Conservation (phyloP, 148 eudicot species). For the Amaranthus hypochondriacus region DNA sequence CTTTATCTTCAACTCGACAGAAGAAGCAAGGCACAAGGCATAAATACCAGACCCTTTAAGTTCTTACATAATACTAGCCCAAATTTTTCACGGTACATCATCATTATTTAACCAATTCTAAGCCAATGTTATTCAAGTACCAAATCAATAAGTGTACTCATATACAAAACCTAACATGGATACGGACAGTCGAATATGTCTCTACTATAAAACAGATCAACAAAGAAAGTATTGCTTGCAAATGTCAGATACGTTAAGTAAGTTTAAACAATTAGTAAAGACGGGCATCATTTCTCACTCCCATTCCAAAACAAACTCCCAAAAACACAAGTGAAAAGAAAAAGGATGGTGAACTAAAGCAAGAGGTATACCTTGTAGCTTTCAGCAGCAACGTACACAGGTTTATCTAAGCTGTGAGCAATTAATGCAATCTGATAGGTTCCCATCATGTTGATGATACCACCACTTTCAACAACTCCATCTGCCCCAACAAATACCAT, state of each 20-base stretch:
- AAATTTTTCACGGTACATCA: too few relatives aligned
- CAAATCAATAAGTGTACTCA: too few relatives aligned
- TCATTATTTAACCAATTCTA: too few relatives aligned
- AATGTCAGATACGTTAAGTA: background rate
- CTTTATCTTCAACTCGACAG: too few relatives aligned
- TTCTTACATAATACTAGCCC: too few relatives aligned
- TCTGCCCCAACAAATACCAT: constrained; percentile 98
- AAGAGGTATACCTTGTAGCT: constrained; percentile 77
- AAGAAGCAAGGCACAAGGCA: too few relatives aligned
- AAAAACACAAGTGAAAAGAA: background rate
- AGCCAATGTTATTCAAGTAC: too few relatives aligned
- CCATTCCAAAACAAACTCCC: background rate
- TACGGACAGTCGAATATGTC: too few relatives aligned
- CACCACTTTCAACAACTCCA: constrained; percentile 97
- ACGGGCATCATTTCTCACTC: too few relatives aligned
- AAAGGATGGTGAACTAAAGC: background rate
- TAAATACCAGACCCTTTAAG: too few relatives aligned
- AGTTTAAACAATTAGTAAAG: background rate
- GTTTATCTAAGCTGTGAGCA: constrained; percentile 88
- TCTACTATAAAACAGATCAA: background rate
- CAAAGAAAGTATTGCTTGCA: background rate
- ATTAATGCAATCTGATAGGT: constrained; percentile 92
- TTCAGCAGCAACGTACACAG: constrained; percentile 95
- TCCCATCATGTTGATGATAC: constrained; percentile 98
- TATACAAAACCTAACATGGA: too few relatives aligned